Evolutionary conservation across 176 grass and related monocot genomes (phyloP), one percentile per base, ranked within the genome.

Genomic region (Carex cristatella): DNA sequence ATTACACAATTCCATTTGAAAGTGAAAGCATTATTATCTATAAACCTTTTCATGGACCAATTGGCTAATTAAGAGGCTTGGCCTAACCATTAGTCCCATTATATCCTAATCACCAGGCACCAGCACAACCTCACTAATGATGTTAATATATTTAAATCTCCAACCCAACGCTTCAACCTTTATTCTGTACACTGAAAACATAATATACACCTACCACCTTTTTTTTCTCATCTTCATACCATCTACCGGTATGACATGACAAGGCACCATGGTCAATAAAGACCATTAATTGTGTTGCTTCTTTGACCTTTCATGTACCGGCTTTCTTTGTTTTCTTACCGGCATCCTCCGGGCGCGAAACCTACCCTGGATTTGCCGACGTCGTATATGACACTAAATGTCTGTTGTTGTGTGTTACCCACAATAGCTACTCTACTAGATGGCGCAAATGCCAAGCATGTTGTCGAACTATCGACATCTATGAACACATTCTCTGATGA

Each of bases 381-480:
- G 66, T 97, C 94, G 73, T 94, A 97, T 15, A 87, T 56, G 18
- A 97, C 69, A 30, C 88, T 90, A 73, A 97, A 97, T 32, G 92
- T 86, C 87, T 94, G 94, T 84, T 97, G 94, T 84, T 97, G 94
- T 49, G 81, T 92, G 90, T 97, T 97, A 30, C 92, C 94, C 80
- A 97, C 73, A 90, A 97, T 97, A 1, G 85, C 80, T 12, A 77
- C 74, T 81, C 79, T 85, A 28, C 86, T 62, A 0, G 94, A 61
- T 33, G 90, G 68, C 2, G 92, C 90, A 28, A 97, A 97, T n/a
- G 94, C 92, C 16, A 97, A 87, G 88, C 92, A 97, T 46, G 90
- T 81, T 13, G 90, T 97, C 61, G 90, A 79, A 74, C 82, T 69
- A 67, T 97, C 92, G 0, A 94, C 90, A 82, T 97, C 86, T 46